Conservation (phyloP, 2,329 filamentous ascomycete genomes). For the Talaromyces sp. region DNA sequence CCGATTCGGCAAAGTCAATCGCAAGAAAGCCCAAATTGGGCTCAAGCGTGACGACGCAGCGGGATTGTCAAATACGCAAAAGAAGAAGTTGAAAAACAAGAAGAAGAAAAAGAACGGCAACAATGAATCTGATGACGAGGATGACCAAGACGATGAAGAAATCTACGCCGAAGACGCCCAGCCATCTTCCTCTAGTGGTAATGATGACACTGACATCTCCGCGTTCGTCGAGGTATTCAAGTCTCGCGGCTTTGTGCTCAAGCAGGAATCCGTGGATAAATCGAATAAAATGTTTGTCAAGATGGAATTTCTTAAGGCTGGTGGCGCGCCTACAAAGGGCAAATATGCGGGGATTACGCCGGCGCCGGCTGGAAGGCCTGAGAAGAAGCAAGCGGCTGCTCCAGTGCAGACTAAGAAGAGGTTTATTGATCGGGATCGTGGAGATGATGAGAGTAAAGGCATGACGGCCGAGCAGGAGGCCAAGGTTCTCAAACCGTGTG, state of each 20-base stretch:
- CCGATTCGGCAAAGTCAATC: slow-evolving; percentile 66
- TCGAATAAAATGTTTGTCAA: slow-evolving; percentile 98
- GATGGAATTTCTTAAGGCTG: slow-evolving; percentile 90
- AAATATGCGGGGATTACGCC: slow-evolving; percentile 55
- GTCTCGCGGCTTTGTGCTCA: slow-evolving; percentile 79
- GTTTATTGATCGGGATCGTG: slow-evolving; percentile 57
- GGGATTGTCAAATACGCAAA: slow-evolving; percentile 38
- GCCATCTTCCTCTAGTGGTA: slow-evolving; percentile 47
- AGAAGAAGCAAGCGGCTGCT: slow-evolving; percentile 17
- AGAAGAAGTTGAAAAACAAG: slow-evolving; percentile 45
- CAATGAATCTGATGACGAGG: slow-evolving; percentile 40
- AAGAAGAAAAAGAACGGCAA: slow-evolving; percentile 46
- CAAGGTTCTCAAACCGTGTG: slow-evolving; percentile 85
- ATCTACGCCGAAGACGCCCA: slow-evolving; percentile 48
- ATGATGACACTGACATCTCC: slow-evolving; percentile 77
- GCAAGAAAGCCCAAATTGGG: slow-evolving; percentile 41
- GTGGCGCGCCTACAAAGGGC: slow-evolving; percentile 63
- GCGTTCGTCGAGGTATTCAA: slow-evolving; percentile 81
- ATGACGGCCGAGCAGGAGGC: slow-evolving; percentile 58
- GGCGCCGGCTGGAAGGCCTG: neutral
- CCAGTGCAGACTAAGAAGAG: slow-evolving; percentile 46
- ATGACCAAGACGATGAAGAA: slow-evolving; percentile 46
- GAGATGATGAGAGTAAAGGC: slow-evolving; percentile 48
- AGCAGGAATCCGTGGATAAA: slow-evolving; percentile 70
- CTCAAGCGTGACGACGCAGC: slow-evolving; percentile 27